Base-by-base conservation (phyloP, 2,329 filamentous ascomycete genomes). In the Domatiomyces catenatus region DNA sequence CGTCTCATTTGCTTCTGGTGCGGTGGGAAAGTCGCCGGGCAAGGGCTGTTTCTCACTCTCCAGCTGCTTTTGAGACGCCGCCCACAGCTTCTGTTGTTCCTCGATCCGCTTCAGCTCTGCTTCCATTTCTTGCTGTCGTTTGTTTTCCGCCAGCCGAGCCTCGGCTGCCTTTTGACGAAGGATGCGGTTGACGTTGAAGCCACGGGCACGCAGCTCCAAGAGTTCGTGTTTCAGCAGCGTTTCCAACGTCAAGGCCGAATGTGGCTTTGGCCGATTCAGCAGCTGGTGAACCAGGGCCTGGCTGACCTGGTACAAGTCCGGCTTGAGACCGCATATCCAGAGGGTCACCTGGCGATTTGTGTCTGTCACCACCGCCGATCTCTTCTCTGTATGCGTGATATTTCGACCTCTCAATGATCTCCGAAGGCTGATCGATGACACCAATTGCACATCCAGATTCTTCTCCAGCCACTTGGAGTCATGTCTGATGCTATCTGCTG, bases 141-240 rank as follows among this genome's bases (percentile, higher is more conserved):
- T 81, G 60, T 85, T 84, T 62, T 95, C 89, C 0, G 87, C 88
- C 56, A 96, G 81, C 48, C 86, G 79, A 5, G 86, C 86, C 65
- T 96, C 88, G 2, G 86, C 85, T 18, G 84, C 87, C 69, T 93
- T 93, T 49, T 83, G 83, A 39, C 86, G 80, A 19, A 98, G 74
- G 55, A 98, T 96, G 47, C 92, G 83, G 62, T 95, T 87, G 42
- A 98, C 92, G 58, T 98, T 96, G 72, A 95, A 96, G 1, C 92
- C 92, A 56, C 92, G 86, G 53, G 81, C 80, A 60, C 86, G 82
- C 42, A 98, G 70, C 48, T 89, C 82, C 46, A 84, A 77, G 20
- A 98, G 73, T 59, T 90, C 86, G 7, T 92, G 81, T 52, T 85
- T 90, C 39, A 98, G 71, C 55, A 98, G 83, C 49, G 87, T 89